These are phyloP conservation scores for Magnusiomyces fungicola DNA, from an alignment of 1,139 yeast genomes.

Conservation along the genomic window DNA sequence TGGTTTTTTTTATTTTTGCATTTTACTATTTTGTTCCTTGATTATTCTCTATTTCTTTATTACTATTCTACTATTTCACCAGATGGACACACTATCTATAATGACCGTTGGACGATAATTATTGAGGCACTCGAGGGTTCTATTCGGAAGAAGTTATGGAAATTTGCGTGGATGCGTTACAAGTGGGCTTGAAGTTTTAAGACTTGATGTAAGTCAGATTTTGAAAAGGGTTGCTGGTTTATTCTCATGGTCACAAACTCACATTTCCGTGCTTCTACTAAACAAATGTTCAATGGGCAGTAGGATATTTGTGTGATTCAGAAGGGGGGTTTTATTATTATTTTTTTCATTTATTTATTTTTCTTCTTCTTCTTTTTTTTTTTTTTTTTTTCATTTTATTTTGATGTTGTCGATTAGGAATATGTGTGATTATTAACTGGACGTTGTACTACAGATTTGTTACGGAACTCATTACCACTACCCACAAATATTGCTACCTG, in stretches of 20 bases:
- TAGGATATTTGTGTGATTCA: slow-evolving; percentile 1
- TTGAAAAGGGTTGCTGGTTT: not conserved
- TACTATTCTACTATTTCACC: not conserved
- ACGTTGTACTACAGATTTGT: too few relatives aligned
- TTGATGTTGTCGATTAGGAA: too few relatives aligned
- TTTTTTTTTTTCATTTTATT: not conserved
- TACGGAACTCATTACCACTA: too few relatives aligned
- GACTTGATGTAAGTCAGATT: not conserved
- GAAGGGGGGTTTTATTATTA: not conserved
- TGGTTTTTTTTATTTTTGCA: not conserved
- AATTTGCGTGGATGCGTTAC: not conserved
- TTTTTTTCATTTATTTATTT: not conserved
- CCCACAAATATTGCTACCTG: too few relatives aligned
- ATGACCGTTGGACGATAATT: not conserved
- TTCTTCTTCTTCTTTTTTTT: not conserved
- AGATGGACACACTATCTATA: not conserved
- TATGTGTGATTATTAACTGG: not conserved
- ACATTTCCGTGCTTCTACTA: too few relatives aligned
- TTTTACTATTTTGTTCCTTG: not conserved
- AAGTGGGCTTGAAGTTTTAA: not conserved
- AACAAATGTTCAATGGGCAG: not conserved
- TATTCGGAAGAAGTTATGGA: not conserved
- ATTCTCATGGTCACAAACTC: not conserved
- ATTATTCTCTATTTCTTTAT: not conserved
- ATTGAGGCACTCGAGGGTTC: not conserved